Conservation (phyloP, 2,329 filamentous ascomycete genomes). For the Diplodia mutila region DNA sequence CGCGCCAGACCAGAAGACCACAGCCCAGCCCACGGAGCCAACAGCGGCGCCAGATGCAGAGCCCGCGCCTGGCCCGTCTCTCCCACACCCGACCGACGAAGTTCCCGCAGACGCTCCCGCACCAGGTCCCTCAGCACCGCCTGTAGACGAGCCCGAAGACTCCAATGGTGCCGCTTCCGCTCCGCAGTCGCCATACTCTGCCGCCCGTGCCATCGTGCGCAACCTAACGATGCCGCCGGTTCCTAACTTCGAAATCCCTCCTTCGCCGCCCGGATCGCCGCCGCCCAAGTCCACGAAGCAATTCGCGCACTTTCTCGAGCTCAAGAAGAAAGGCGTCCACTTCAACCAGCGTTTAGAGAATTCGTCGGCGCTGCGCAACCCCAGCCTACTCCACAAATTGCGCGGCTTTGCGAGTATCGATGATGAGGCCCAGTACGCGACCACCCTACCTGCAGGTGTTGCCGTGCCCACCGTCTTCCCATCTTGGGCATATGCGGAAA, state of each 20-base stretch:
- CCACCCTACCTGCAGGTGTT: conserved; percentile 52
- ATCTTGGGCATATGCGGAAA: conserved; percentile 49
- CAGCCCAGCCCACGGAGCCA: background rate
- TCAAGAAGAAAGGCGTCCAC: conserved; percentile 77
- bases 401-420: conserved; percentile 68
- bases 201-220: conserved; percentile 66
- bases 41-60: conserved; percentile 3
- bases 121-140: conserved; percentile 30
- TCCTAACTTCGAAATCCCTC: conserved; percentile 74
- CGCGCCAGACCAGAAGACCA: background rate
- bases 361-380: conserved; percentile 71
- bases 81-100: background rate
- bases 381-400: conserved; percentile 71
- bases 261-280: conserved; percentile 66
- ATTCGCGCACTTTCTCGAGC: conserved; percentile 71
- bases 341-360: conserved; percentile 76
- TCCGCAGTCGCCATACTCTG: conserved; percentile 67
- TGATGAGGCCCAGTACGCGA: conserved; percentile 66
- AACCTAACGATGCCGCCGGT: conserved; percentile 73
- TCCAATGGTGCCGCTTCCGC: conserved; percentile 30
- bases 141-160: conserved; percentile 29
- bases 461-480: conserved; percentile 48
- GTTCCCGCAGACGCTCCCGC: conserved; percentile 18
- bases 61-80: conserved; percentile 7
- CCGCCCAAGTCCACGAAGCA: conserved; percentile 61